Base-by-base conservation (phyloP, 305 asterid species). In the Petunia hybrid region DNA sequence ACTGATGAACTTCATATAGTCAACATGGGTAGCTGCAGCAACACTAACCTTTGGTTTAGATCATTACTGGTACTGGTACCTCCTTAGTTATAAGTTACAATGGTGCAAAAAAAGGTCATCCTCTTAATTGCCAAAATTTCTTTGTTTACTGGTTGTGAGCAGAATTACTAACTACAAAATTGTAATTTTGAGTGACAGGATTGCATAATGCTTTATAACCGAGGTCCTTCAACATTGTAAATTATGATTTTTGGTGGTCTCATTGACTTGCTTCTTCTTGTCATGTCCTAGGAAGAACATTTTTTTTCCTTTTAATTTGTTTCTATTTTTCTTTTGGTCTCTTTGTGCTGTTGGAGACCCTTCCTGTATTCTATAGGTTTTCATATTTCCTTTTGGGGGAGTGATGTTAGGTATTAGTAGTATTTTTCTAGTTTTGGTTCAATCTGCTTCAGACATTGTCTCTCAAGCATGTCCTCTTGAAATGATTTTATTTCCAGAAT, bases 201-300 rank as follows among this genome's bases (percentile, higher is more conserved):
- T 41, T 67, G 75, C 75, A 67, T 42, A 39, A 3, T 41, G 41
- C 53, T 13, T 1, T 66, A 12, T 66, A 66, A 40, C 9, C 14
- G 48, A 66, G 36, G 74, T 67, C 53, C 13, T 67, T 67, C 13
- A 8, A 67, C 75, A 66, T 66, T 35, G 43, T 36, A 63, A 63
- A 31, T 1, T 9, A 9, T 9, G 31, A 22, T 13, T 64, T 65
- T 65, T 39, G 1, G 5, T 10, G 12, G 31, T 38, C 22, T 4
- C 31, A 64, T 64, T 64, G 31, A 22, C 31, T 39, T 7, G 8
- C 42, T 63, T 38, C 45, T 64, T 36, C 38, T 10, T 3, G 39
- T 38, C 43, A 36, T 63, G 5, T 31, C 65, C 14, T 36, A 36
- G 3, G 48, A 65, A 13, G 60, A 70, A 31, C 61, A 14, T 10